phyloP scores from a whole-genome alignment of 2,329 filamentous ascomycete species.

The Stemphylium vesicarium region DNA sequence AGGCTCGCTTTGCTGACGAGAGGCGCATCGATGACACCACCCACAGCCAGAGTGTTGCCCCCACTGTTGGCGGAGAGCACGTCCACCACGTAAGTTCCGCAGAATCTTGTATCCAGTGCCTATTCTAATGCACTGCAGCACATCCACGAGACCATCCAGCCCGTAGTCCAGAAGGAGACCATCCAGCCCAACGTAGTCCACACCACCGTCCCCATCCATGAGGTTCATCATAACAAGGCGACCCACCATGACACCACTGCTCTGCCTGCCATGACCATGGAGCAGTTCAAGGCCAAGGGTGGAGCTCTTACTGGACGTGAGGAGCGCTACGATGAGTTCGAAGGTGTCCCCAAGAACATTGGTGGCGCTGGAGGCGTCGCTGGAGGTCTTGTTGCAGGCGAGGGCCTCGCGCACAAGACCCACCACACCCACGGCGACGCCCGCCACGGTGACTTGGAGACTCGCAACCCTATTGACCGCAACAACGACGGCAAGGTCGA shows the following conservation, averaged over 20 bases:
- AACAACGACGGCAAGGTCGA: slow-evolving; percentile 10
- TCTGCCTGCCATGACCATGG: slow-evolving; percentile 68
- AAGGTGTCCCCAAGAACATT: slow-evolving; percentile 65
- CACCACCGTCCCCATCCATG: slow-evolving; percentile 74
- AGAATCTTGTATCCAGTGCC: background rate
- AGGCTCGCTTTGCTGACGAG: slow-evolving; percentile 61
- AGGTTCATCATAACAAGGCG: slow-evolving; percentile 71
- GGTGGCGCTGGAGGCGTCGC: slow-evolving; percentile 36
- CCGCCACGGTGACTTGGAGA: slow-evolving; percentile 28
- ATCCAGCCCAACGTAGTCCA: slow-evolving; percentile 72
- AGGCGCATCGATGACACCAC: slow-evolving; percentile 55
- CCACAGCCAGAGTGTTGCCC: slow-evolving; percentile 57
- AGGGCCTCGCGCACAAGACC: slow-evolving; percentile 24
- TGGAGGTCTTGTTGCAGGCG: slow-evolving; percentile 21
- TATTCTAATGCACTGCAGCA: slow-evolving; percentile 43
- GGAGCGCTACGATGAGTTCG: slow-evolving; percentile 65
- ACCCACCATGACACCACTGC: slow-evolving; percentile 70
- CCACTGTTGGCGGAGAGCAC: slow-evolving; percentile 65
- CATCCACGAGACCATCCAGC: slow-evolving; percentile 73
- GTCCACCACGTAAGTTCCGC: slow-evolving; percentile 59
- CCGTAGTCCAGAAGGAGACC: slow-evolving; percentile 72
- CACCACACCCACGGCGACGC: slow-evolving; percentile 17
- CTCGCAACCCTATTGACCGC: slow-evolving; percentile 14
- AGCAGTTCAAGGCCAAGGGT: slow-evolving; percentile 66
- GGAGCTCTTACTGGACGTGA: slow-evolving; percentile 62